Percentiles rank a stretch among this genome's conserved stretches.
phyloP scores from a whole-genome alignment of 768 basidiomycete species.

The Plicaturopsis crispa region DNA sequence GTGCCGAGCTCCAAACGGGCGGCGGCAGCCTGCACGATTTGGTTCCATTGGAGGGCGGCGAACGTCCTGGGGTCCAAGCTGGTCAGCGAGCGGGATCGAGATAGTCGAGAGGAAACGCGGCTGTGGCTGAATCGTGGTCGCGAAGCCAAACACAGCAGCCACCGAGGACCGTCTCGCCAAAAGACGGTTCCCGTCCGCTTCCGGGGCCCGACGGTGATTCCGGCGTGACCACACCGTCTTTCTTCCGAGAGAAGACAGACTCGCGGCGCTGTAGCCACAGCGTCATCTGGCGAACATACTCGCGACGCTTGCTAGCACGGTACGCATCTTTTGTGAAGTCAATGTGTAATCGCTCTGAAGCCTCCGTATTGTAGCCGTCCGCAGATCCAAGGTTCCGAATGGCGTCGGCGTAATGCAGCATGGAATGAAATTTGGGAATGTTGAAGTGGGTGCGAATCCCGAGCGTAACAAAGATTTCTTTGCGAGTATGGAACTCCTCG shows the following conservation, averaged over 20 bases:
- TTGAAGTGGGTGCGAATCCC: conserved; percentile 23
- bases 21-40: too few relatives aligned
- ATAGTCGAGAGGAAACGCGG: too few relatives aligned
- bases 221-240: too few relatives aligned
- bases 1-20: too few relatives aligned
- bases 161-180: too few relatives aligned
- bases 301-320: conserved; percentile 17
- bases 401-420: conserved; percentile 17
- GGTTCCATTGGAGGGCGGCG: too few relatives aligned
- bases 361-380: conserved; percentile 28
- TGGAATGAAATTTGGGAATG: conserved; percentile 27
- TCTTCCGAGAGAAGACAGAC: conserved; percentile 17
- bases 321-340: conserved; percentile 28
- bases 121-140: too few relatives aligned
- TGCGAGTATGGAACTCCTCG: conserved; percentile 19
- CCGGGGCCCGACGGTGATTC: too few relatives aligned
- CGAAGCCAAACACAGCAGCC: too few relatives aligned
- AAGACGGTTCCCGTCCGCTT: too few relatives aligned
- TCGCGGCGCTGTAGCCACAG: conserved; percentile 28
- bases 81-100: too few relatives aligned
- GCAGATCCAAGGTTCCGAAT: conserved; percentile 21
- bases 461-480: conserved; percentile 21
- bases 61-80: too few relatives aligned
- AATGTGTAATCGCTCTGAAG: conserved; percentile 32
- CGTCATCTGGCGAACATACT: conserved; percentile 31